Base-by-base conservation (phyloP, 1,284 basidiomycete genomes). In the Salmacisia buchloeana region DNA sequence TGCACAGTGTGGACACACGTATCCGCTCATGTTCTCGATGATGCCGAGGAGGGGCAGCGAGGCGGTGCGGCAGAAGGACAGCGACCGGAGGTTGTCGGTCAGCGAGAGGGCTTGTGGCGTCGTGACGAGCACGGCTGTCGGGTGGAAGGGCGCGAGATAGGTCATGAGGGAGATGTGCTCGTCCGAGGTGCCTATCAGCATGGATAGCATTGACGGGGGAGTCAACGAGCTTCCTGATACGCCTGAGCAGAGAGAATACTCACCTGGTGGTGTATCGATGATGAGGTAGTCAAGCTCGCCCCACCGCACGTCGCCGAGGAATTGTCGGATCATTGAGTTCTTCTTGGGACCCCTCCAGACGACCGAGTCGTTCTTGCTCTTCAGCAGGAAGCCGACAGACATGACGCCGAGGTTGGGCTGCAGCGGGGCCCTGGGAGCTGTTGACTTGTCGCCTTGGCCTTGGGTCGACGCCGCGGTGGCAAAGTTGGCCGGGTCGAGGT, bases 261-360 rank as follows among this genome's bases (percentile, higher is more conserved):
- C 70, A 92, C 93, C 94, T 72, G 94, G 94, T 6, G 94, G 96
- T 4, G 96, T 99, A 80, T 99, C 96, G 63, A 98, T 89, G 60
- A 99, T 87, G 58, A 99, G 83, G 82, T 94, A 98, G 82, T 99
- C 96, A 65, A 97, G 83, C 52, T 92, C 88, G 58, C 93, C 94
- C 96, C 96, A 99, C 66, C 92, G 83, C 12, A 98, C 96, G 75
- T 99, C 94, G 72, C 88, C 88, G 78, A 98, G 81, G 79, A 99
- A 98, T 83, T 99, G 96, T 73, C 93, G 84, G 75, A 99, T 97
- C 96, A 98, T 98, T 56, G 92, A 96, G 75, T 97, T 97, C 85
- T 98, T 99, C 85, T 98, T 98, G 36, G 96, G 96, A 0, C 96
- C 96, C 71, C 96, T 83, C 96, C 96, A 99, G 0, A 99, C 91